Conservation (phyloP, 2,329 filamentous ascomycete genomes). For the Calonectria henricotiae region DNA sequence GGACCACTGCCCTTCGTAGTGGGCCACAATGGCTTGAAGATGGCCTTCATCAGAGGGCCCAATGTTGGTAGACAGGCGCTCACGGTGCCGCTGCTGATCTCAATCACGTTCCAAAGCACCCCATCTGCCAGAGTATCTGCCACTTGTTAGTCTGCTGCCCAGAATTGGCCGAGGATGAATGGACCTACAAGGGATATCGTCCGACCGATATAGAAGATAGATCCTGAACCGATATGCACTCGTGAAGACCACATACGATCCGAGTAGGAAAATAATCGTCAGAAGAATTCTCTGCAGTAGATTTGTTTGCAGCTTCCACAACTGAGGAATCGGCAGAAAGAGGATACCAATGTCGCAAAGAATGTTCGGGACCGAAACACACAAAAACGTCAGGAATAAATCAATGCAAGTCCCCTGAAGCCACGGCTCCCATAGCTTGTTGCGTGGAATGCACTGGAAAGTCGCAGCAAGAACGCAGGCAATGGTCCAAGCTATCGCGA, state of each 20-base stretch:
- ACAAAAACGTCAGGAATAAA: slow-evolving; percentile 6
- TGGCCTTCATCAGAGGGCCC: not conserved
- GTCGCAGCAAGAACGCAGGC: not conserved
- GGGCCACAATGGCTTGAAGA: slow-evolving; percentile 7
- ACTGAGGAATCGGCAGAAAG: not conserved
- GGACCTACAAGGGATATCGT: slow-evolving; percentile 14
- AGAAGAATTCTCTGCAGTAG: not conserved
- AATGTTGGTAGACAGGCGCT: slow-evolving; percentile 7
- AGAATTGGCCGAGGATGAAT: not conserved
- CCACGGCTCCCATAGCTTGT: slow-evolving; percentile 15
- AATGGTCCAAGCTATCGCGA: slow-evolving; percentile 11
- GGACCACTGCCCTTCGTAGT: slow-evolving; percentile 3
- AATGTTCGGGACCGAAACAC: slow-evolving; percentile 4
- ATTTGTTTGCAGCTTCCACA: slow-evolving; percentile 15
- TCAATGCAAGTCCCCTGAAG: not conserved
- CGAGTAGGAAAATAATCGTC: not conserved
- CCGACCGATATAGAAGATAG: not conserved
- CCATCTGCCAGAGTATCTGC: not conserved
- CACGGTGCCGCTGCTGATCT: slow-evolving; percentile 16
- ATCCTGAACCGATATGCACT: slow-evolving; percentile 18
- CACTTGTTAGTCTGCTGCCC: not conserved
- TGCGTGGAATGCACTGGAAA: slow-evolving; percentile 7
- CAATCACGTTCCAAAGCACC: slow-evolving; percentile 3
- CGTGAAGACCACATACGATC: slow-evolving; percentile 7
- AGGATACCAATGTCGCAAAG: slow-evolving; percentile 13